Conservation (phyloP, 768 basidiomycete genomes). For the Pisolithus orientalis region DNA sequence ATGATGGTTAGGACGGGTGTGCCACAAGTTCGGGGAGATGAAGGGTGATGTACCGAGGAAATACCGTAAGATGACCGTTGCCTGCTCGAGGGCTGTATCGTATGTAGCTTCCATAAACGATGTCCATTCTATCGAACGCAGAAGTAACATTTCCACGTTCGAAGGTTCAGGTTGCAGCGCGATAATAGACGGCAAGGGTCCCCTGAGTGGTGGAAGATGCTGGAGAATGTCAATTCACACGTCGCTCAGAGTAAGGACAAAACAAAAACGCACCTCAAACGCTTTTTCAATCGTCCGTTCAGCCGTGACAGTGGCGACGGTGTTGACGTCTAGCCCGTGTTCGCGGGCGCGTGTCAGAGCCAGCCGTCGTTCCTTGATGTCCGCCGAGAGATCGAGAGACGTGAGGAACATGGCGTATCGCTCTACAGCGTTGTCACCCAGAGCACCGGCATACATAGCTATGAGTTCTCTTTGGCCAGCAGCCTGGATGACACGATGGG, state of each 20-base stretch:
- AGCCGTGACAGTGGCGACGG: conserved; percentile 76
- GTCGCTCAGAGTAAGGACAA: neutral
- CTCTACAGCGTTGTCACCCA: conserved; percentile 87
- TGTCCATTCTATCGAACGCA: conserved; percentile 93
- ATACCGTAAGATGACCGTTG: conserved; percentile 83
- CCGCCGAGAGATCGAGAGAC: conserved; percentile 59
- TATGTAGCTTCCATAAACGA: conserved; percentile 70
- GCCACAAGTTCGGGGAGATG: too few relatives aligned
- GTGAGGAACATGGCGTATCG: conserved; percentile 89
- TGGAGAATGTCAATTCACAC: conserved; percentile 19
- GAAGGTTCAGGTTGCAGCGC: conserved; percentile 49
- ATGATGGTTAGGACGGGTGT: too few relatives aligned
- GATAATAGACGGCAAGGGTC: conserved; percentile 57
- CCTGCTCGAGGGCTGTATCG: conserved; percentile 73
- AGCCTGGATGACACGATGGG: conserved; percentile 31
- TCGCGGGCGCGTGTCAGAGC: conserved; percentile 74
- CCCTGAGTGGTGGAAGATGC: conserved; percentile 49
- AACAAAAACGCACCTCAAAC: conserved; percentile 44
- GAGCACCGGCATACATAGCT: conserved; percentile 87
- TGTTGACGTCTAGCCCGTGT: conserved; percentile 76
- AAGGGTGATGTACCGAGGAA: conserved; percentile 63
- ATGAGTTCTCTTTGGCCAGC: conserved; percentile 82
- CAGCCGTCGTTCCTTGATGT: conserved; percentile 55
- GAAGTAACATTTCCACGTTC: conserved; percentile 55
- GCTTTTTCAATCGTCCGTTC: conserved; percentile 69